A percentile compares a stretch with the other conserved stretches of the same genome.
phyloP scores from a whole-genome alignment of 768 basidiomycete genomes.

The Gymnopilus junonius region DNA sequence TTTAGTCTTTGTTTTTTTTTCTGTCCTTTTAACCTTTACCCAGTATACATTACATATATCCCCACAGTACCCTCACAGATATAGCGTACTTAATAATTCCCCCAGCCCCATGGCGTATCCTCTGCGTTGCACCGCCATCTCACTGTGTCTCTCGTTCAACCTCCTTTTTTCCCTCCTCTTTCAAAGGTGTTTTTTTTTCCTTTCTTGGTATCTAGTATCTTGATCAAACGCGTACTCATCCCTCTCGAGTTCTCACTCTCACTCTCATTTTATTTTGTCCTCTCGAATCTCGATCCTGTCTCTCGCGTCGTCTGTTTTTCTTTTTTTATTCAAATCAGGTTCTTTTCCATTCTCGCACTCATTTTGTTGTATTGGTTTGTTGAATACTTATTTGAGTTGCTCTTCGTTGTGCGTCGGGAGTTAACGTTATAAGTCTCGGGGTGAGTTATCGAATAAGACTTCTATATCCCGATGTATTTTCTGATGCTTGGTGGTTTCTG shows the following conservation, averaged over 20 bases:
- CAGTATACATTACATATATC: background rate
- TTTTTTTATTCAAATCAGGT: slow-evolving; percentile 4
- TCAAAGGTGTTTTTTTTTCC: slow-evolving; percentile 11
- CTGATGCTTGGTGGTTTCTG: too few relatives aligned
- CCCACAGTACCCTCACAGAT: background rate
- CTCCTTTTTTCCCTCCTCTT: slow-evolving; percentile 2
- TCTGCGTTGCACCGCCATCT: background rate
- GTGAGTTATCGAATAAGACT: too few relatives aligned
- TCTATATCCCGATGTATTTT: too few relatives aligned
- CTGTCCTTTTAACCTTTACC: too few relatives aligned
- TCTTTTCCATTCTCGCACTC: slow-evolving; percentile 1
- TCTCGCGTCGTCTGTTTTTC: slow-evolving; percentile 9
- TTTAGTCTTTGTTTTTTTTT: slow-evolving; percentile 2
- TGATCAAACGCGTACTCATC: slow-evolving; percentile 2
- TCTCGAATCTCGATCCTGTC: slow-evolving; percentile 2
- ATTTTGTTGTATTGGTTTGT: slow-evolving; percentile 22
- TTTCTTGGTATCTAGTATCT: slow-evolving; percentile 3
- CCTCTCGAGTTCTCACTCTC: background rate
- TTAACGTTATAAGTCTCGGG: too few relatives aligned
- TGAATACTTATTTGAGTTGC: slow-evolving; percentile 11
- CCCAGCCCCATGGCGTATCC: background rate
- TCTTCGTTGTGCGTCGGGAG: background rate
- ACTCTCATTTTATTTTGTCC: slow-evolving; percentile 4
- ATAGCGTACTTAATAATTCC: slow-evolving; percentile 3
- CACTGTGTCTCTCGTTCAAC: slow-evolving; percentile 14